Percentiles rank a stretch among this genome's conserved stretches.
Evolutionary conservation across 1,284 basidiomycete genomes (phyloP).

Genomic region (Boletus sp.): DNA sequence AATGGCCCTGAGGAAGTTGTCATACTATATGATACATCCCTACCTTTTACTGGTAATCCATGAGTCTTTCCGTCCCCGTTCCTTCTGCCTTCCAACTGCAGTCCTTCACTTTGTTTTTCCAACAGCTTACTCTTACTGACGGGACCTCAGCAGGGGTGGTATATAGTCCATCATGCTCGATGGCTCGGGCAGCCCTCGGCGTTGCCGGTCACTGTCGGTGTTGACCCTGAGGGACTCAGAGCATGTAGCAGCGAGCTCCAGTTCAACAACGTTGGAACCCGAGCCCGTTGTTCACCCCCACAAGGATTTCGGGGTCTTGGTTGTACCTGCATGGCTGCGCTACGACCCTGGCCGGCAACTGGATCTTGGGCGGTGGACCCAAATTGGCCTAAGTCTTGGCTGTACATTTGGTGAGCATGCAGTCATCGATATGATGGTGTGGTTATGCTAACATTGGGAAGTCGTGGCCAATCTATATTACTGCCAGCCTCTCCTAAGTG

Average conservation of each 20-base stretch:
- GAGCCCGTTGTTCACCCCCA: background rate
- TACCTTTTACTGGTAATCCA: background rate
- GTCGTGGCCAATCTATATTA: conserved; percentile 70
- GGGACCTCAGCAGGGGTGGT: background rate
- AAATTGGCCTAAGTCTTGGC: conserved; percentile 61
- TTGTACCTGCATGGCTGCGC: conserved; percentile 58
- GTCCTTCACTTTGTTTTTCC: conserved; percentile 10
- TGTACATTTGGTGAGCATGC: conserved; percentile 45
- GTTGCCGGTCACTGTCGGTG: conserved; percentile 18
- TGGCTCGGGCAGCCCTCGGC: conserved; percentile 8
- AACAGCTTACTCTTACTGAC: background rate
- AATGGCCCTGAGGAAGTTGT: conserved; percentile 13
- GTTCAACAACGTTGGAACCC: background rate
- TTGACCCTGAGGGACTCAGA: conserved; percentile 13
- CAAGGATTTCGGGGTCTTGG: conserved; percentile 60
- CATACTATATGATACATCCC: conserved; percentile 7
- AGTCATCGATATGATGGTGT: conserved; percentile 38
- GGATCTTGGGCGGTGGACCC: conserved; percentile 58
- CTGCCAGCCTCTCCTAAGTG: conserved; percentile 69
- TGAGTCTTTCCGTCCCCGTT: background rate
- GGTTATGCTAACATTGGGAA: conserved; percentile 19
- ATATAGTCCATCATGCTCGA: conserved; percentile 11
- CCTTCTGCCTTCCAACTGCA: conserved; percentile 14
- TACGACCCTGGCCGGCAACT: conserved; percentile 57
- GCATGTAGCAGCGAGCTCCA: background rate